Base-by-base conservation (phyloP, 768 basidiomycete genomes). In the Tulasnella sp. region DNA sequence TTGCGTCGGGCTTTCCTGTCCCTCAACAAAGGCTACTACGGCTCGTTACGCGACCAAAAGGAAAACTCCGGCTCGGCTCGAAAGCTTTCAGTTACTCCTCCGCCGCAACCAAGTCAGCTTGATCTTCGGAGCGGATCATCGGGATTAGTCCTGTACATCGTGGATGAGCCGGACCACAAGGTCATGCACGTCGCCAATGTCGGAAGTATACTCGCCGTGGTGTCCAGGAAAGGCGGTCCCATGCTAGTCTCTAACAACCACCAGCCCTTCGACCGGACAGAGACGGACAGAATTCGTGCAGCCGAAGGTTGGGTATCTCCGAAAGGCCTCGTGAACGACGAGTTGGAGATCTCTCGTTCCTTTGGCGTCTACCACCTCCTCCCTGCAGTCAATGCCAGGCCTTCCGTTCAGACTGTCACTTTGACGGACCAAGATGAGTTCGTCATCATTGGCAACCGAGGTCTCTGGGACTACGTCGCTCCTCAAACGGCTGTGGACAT, bases 401-500 rank as follows among this genome's bases (percentile, higher is more conserved):
- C 97, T 0, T 87, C 93, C 78, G 86, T 96, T 74, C 83, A 82
- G 75, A 83, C 82, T 4, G 87, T 89, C 75, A 84, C 88, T 63
- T 81, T 99, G 19, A 85, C 88, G 1, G 89, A 92, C 74, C 85
- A 88, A 70, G 97, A 99, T 80, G 96, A 99, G 80, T 97, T 98
- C 77, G 86, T 98, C 77, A 96, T 99, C 81, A 86, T 99, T 74
- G 97, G 90, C 35, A 98, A 98, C 78, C 86, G 88, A 5, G 94
- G 93, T 0, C 79, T 98, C 32, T 99, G 97, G 97, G 91, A 95
- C 75, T 92, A 88, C 75, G 91, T 98, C 75, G 90, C 92, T 4
- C 93, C 92, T 78, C 94, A 98, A 79, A 96, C 92, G 0, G 96
- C 97, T 1, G 94, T 98, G 71, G 96, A 98, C 79, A 95, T 98